Conservation (phyloP, 2,329 filamentous ascomycete species). For the Aspergillus carbonarius region DNA sequence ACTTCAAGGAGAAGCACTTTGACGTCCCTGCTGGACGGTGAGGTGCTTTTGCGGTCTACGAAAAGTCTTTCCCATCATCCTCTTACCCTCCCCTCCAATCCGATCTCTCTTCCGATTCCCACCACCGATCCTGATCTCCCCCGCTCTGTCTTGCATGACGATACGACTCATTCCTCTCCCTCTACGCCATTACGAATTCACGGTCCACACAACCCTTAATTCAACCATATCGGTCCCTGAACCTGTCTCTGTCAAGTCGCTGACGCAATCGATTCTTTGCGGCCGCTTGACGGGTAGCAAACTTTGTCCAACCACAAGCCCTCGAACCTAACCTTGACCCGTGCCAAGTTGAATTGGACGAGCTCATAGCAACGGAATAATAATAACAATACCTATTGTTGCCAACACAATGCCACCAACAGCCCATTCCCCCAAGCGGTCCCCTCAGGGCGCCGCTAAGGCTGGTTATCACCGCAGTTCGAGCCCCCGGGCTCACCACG, state of each 20-base stretch:
- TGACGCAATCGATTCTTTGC: constrained; percentile 23
- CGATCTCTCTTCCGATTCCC: constrained; percentile 11
- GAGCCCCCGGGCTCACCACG: constrained; percentile 23
- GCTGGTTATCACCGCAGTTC: constrained; percentile 21
- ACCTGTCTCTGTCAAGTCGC: constrained; percentile 11
- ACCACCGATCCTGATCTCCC: constrained; percentile 8
- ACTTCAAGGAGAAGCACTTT: constrained; percentile 40
- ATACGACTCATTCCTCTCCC: constrained; percentile 11
- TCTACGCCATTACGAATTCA: constrained; percentile 18
- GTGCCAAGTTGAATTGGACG: constrained; percentile 3
- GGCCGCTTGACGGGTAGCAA: constrained; percentile 18
- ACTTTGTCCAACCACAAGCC: constrained; percentile 16
- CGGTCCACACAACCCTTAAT: constrained; percentile 9
- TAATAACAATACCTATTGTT: constrained; percentile 12
- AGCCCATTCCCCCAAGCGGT: constrained; percentile 28
- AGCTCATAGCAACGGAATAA: not conserved
- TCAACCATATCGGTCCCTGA: constrained; percentile 7
- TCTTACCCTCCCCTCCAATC: constrained; percentile 15
- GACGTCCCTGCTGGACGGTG: constrained; percentile 34
- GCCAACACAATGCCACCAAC: constrained; percentile 25
- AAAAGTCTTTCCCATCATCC: constrained; percentile 9
- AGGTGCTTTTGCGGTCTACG: constrained; percentile 35
- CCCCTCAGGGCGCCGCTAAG: constrained; percentile 27
- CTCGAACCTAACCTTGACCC: constrained; percentile 2
- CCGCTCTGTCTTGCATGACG: not conserved